Evolutionary conservation across 2,329 filamentous ascomycete species (phyloP), one percentile per base, ranked within the genome.

Genomic region (Aspergillus pseudoglaucus): DNA sequence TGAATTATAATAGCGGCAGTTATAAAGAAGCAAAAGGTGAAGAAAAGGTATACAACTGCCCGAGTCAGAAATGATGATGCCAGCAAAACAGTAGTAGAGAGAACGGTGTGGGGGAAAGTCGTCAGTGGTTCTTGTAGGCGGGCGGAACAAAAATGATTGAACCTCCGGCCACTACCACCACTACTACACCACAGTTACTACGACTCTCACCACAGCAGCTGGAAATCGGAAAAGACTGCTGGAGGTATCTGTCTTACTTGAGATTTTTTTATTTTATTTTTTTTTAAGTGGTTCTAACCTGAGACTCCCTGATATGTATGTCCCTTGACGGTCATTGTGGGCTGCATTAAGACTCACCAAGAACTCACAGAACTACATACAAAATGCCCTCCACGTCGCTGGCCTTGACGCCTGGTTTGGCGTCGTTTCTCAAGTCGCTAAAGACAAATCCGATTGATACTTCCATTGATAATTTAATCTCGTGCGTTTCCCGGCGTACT

Each of bases 401-500:
- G 56, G 74, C 78, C 59, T 72, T 80, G 64, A 83, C 87, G 67
- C 88, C 89, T 39, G 85, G 84, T 57, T 75, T 96, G 54, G 80
- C 84, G 42, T 85, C 84, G 43, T 93, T 89, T 60, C 79, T 94
- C 55, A 88, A 86, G 63, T 85, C 85, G 10, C 77, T 95, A 53
- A 91, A 88, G 65, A 79, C 80, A 32, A 84, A 82, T 46, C 78
- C 84, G 25, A 79, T 93, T 46, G 90, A 95, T 58, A 81, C 85
- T 38, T 90, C 88, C 7, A 85, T 94, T 55, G 90, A 96, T 68
- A 82, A 81, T 54, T 79, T 95, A 52, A 83, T 91, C 58, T 88
- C 87, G 89, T 94, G 71, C 65, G 82, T 71, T 51, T 43, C 46
- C 49, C 53, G 45, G 49, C 40, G 20, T 37, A 33, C 42, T 25